phyloP scores from a whole-genome alignment of 139 green algal species.

The Chlorella sp. region DNA sequence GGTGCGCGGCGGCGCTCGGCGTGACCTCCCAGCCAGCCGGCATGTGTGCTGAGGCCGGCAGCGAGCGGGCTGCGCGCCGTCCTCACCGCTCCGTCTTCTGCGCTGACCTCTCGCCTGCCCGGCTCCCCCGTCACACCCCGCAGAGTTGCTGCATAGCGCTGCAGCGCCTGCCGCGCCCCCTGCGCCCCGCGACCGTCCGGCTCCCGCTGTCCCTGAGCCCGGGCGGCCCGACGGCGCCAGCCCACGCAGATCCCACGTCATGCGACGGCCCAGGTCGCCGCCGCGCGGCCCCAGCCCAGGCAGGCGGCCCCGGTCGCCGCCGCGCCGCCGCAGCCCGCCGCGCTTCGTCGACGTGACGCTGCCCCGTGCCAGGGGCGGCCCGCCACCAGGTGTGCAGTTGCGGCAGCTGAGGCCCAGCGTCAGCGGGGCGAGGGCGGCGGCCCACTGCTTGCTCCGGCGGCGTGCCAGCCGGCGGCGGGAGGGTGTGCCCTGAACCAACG shows the following conservation, averaged over 20 bases:
- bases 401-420: not conserved
- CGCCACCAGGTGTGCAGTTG: slow-evolving; percentile 30
- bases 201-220: not conserved
- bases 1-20: too few species aligned
- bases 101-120: too few species aligned
- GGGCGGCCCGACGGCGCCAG: not conserved
- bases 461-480: not conserved
- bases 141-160: too few species aligned
- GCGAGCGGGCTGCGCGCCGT: too few species aligned
- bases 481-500: not conserved
- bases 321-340: slow-evolving; percentile 7
- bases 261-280: slow-evolving; percentile 4
- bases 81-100: too few species aligned
- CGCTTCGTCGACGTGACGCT: slow-evolving; percentile 3
- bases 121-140: too few species aligned
- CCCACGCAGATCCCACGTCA: too few species aligned
- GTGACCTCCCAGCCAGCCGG: too few species aligned
- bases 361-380: not conserved
- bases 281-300: slow-evolving; percentile 11
- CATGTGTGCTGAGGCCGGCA: too few species aligned
- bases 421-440: too few species aligned
- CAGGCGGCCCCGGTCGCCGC: not conserved
- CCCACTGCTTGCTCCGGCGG: not conserved
- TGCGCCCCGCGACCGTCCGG: not conserved
- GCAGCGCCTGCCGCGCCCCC: too few species aligned